phyloP scores from a whole-genome alignment of 2,329 filamentous ascomycete species.

The Fusarium continuum region DNA sequence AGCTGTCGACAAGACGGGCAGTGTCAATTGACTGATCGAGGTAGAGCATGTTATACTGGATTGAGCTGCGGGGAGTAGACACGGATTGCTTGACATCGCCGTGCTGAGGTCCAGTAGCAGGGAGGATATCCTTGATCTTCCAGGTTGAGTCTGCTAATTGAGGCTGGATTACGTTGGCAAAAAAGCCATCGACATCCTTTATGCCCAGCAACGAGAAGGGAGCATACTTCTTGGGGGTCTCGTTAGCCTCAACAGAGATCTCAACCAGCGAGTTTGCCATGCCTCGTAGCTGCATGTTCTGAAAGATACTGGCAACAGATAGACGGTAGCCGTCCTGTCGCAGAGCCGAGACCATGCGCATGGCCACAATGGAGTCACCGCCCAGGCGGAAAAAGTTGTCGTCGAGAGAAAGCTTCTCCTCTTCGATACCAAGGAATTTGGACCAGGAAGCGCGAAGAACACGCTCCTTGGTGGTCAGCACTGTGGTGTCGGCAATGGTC shows the following conservation, averaged over 20 bases:
- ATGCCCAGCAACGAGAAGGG: slow-evolving; percentile 35
- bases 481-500: slow-evolving; percentile 23
- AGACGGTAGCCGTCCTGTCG: slow-evolving; percentile 37
- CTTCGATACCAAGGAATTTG: slow-evolving; percentile 33
- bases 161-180: slow-evolving; percentile 22
- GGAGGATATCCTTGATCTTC: slow-evolving; percentile 37
- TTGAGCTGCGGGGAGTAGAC: slow-evolving; percentile 33
- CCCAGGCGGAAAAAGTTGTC: slow-evolving; percentile 45
- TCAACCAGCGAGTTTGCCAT: slow-evolving; percentile 37
- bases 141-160: slow-evolving; percentile 32
- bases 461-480: slow-evolving; percentile 35
- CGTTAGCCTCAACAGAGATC: not conserved
- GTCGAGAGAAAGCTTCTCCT: slow-evolving; percentile 38
- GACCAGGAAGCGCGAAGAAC: slow-evolving; percentile 34
- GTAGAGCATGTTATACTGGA: slow-evolving; percentile 45
- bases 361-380: slow-evolving; percentile 41
- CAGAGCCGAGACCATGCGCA: slow-evolving; percentile 42
- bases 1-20: slow-evolving; percentile 26
- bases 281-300: slow-evolving; percentile 41
- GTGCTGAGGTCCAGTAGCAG: slow-evolving; percentile 35
- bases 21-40: slow-evolving; percentile 38
- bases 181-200: slow-evolving; percentile 29
- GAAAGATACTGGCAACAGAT: slow-evolving; percentile 43
- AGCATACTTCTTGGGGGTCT: slow-evolving; percentile 20
- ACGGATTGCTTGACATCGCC: slow-evolving; percentile 38